These are phyloP conservation scores for Vanilla planifolia DNA, from an alignment of 106 monocot genomes.

Conservation along the genomic window DNA sequence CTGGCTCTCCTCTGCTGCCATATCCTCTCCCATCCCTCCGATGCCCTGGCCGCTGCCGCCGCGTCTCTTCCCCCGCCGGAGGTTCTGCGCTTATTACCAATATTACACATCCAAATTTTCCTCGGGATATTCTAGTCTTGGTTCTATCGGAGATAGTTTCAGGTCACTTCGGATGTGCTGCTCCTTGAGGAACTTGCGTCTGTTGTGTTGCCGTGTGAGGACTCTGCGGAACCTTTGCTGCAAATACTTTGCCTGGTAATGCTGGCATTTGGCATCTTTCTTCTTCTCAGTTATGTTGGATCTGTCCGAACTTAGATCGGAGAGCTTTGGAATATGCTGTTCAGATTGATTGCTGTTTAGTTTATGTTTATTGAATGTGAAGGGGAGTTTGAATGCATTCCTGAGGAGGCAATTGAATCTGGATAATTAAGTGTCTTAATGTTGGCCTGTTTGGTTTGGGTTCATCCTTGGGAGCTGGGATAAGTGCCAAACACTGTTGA, in stretches of 20 bases:
- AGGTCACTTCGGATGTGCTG: slow-evolving; percentile 84
- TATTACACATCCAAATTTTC: neutral
- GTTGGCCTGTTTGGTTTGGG: no score
- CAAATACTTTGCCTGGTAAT: slow-evolving; percentile 50
- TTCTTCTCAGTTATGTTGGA: neutral
- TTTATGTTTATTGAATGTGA: neutral
- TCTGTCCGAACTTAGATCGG: neutral
- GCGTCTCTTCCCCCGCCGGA: slow-evolving; percentile 57
- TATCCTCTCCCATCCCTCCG: slow-evolving; percentile 47
- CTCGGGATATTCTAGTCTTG: neutral
- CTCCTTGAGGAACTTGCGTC: slow-evolving; percentile 53
- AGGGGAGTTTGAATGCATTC: neutral
- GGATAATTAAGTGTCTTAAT: no score
- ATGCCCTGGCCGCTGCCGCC: slow-evolving; percentile 46
- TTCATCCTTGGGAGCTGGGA: no score
- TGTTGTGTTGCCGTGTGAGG: slow-evolving; percentile 27
- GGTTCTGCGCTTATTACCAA: slow-evolving; percentile 16
- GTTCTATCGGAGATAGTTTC: slow-evolving; percentile 4
- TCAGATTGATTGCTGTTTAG: neutral
- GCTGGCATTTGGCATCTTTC: neutral
- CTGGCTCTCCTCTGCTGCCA: slow-evolving; percentile 49
- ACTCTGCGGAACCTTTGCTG: slow-evolving; percentile 22
- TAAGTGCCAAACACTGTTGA: no score
- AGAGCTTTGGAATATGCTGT: neutral
- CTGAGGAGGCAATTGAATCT: no score